phyloP scores from a whole-genome alignment of 192 early-diverging fungal genomes.

The Coemansia sp. region DNA sequence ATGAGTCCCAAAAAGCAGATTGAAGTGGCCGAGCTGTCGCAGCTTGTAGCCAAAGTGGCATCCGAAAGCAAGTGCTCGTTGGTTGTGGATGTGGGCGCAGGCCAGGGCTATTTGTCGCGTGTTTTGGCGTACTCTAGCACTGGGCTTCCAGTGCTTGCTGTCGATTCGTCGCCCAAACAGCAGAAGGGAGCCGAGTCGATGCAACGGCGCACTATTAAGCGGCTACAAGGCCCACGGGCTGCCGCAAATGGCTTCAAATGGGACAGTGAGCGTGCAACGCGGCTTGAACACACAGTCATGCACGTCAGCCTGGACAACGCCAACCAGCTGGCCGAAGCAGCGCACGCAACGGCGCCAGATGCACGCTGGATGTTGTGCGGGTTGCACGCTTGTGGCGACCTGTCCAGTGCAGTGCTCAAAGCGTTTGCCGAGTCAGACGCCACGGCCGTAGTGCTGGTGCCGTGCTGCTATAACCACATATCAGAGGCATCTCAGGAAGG shows the following conservation, averaged over 20 bases:
- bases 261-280: conserved; percentile 9
- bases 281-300: conserved; percentile 27
- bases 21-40: conserved; percentile 46
- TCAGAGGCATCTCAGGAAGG: conserved; percentile 49
- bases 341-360: conserved; percentile 2
- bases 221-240: conserved; percentile 22
- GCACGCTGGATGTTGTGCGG: conserved; percentile 72
- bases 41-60: conserved; percentile 23
- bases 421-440: conserved; percentile 62
- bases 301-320: conserved; percentile 25
- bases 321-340: conserved; percentile 7
- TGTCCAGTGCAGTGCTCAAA: conserved; percentile 70
- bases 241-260: conserved; percentile 24
- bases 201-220: conserved; percentile 24
- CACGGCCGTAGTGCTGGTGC: conserved; percentile 63
- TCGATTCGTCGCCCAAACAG: conserved; percentile 40
- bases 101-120: conserved; percentile 50
- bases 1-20: conserved; percentile 51
- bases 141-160: conserved; percentile 25
- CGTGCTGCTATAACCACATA: conserved; percentile 86
- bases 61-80: conserved; percentile 13
- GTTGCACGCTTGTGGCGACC: conserved; percentile 82
- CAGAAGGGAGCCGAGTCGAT: conserved; percentile 37
- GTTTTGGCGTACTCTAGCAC: conserved; percentile 40
- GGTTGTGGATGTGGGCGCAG: conserved; percentile 50